Percentiles rank a stretch among this genome's conserved stretches.
These are phyloP conservation scores for Zopfia rhizophila DNA, from an alignment of 2,329 filamentous ascomycete genomes.

Conservation along the genomic window DNA sequence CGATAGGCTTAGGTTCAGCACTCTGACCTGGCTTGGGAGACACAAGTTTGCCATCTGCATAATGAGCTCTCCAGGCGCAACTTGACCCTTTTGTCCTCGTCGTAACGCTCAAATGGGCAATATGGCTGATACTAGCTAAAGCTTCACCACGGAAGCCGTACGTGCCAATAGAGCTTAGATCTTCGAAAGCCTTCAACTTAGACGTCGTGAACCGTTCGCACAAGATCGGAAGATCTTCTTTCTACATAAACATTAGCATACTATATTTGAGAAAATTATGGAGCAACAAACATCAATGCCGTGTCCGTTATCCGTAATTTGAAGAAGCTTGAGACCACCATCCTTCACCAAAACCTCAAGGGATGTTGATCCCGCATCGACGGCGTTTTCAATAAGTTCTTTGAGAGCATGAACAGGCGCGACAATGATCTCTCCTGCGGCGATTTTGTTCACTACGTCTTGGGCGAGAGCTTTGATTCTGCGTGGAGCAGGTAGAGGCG, in stretches of 20 bases:
- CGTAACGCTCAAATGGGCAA: constrained; percentile 93
- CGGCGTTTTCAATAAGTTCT: constrained; percentile 95
- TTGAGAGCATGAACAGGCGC: constrained; percentile 96
- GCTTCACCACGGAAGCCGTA: constrained; percentile 99
- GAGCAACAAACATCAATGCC: constrained; percentile 80
- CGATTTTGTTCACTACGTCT: constrained; percentile 98
- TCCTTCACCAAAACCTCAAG: constrained; percentile 94
- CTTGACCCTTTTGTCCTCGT: constrained; percentile 90
- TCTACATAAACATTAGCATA: constrained; percentile 61
- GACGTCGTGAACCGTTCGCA: constrained; percentile 98
- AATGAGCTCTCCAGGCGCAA: constrained; percentile 90
- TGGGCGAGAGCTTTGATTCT: constrained; percentile 81
- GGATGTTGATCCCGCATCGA: constrained; percentile 94
- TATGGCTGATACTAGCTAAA: constrained; percentile 96
- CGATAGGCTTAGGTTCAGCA: constrained; percentile 85
- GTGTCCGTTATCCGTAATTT: constrained; percentile 97
- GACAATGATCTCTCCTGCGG: constrained; percentile 97
- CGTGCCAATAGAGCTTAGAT: constrained; percentile 87
- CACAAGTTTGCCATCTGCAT: constrained; percentile 81
- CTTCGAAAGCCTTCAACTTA: constrained; percentile 93
- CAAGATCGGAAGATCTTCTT: constrained; percentile 88
- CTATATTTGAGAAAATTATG: not conserved
- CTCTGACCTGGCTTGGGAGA: constrained; percentile 88
- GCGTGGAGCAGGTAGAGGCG: constrained; percentile 50
- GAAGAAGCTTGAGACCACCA: constrained; percentile 90